Base-by-base conservation (phyloP, 2,329 filamentous ascomycete species). In the Coniella lustricola region DNA sequence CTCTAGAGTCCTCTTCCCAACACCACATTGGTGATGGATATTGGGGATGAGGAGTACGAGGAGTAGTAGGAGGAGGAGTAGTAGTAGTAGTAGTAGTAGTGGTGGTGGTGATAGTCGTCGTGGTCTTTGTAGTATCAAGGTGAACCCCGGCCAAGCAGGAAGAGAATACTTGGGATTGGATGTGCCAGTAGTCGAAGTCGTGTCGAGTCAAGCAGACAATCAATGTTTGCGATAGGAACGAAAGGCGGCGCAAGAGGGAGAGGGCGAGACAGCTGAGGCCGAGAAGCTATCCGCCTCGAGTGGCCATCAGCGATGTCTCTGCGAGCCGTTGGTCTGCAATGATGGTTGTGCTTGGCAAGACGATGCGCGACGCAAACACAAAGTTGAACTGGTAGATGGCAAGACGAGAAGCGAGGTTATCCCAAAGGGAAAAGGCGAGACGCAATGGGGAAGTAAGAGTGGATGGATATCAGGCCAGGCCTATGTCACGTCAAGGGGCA, bases 281-380 rank as follows among this genome's bases (percentile, higher is more conserved):
- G 39, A 49, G 46, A 51, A 51, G 51, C 49, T 47, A 49, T 49
- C 46, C 48, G 51, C 45, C 50, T 48, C 51, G 45, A 44, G 51
- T 53, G 48, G 48, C 48, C 51, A 46, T 49, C 48, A 50, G 39
- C 43, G 34, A 40, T 29, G 44, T 20, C 49, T 29, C 25, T 29
- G 5, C 10, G 25, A 10, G 25, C 25, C 25, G 25, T 29, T 29
- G 25, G 25, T 29, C 25, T 29, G 25, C 25, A 29, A 5, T 29
- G 5, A 10, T 29, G 25, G 5, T 5, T 29, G 10, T 5, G 25
- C n/a, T n/a, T n/a, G n/a, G n/a, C n/a, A n/a, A 10, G 25, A 29
- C 10, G 25, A 29, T 29, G 25, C 25, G 25, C 25, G 25, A 29
- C 10, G 25, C 25, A 5, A 10, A 10, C 5, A 29, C 25, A 10